Conservation (phyloP, 495 filamentous ascomycete species). For the Lophium mytilinum region DNA sequence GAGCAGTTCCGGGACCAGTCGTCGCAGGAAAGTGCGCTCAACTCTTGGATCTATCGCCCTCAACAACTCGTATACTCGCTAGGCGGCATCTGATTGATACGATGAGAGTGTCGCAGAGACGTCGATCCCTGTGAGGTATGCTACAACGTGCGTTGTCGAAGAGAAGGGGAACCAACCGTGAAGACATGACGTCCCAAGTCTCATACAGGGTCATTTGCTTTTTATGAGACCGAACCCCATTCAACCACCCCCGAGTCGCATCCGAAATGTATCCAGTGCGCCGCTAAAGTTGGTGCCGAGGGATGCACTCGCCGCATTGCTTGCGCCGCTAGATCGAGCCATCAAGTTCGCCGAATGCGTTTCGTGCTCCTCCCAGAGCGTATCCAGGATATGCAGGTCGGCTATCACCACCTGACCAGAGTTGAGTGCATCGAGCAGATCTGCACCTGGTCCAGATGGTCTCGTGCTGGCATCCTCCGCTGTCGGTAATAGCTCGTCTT, state of each 20-base stretch:
- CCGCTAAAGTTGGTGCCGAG: background rate
- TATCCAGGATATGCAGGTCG: constrained; percentile 60
- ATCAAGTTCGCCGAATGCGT: constrained; percentile 48
- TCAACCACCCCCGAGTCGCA: background rate
- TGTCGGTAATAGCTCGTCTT: constrained; percentile 33
- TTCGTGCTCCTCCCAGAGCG: constrained; percentile 43
- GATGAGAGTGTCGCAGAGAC: too few species aligned
- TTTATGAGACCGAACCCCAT: background rate
- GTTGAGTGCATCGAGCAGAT: constrained; percentile 34
- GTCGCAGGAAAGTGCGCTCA: too few species aligned
- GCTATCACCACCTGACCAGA: constrained; percentile 63
- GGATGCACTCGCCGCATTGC: background rate
- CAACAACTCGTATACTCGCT: too few species aligned
- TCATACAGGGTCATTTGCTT: too few species aligned
- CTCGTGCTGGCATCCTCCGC: background rate
- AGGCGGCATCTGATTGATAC: too few species aligned
- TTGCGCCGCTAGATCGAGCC: background rate
- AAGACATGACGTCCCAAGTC: too few species aligned
- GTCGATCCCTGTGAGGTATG: too few species aligned
- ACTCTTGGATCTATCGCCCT: too few species aligned
- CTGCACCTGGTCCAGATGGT: constrained; percentile 10
- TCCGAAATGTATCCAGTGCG: background rate
- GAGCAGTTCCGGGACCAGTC: too few species aligned
- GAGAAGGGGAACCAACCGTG: too few species aligned
- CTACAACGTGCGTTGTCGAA: too few species aligned